Percentiles rank a stretch among this genome's conserved stretches.
phyloP scores from a whole-genome alignment of 495 filamentous ascomycete species.

The Xylaria bambusicola region DNA sequence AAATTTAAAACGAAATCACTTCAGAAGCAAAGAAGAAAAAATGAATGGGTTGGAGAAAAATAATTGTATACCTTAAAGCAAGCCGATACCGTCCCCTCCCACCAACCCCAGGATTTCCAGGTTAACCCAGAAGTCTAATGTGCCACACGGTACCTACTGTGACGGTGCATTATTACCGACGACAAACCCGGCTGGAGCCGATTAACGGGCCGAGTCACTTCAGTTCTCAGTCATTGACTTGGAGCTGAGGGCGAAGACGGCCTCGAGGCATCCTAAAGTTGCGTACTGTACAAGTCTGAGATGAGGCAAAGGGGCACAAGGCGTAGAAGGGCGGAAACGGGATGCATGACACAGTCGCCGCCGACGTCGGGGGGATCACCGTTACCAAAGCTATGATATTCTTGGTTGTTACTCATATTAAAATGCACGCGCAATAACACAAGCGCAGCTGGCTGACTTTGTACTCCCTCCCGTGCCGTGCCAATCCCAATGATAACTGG shows the following conservation, averaged over 20 bases:
- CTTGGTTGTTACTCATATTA: no score
- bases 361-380: constrained; percentile 2
- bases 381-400: neutral
- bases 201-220: no score
- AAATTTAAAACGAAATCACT: neutral
- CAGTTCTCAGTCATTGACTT: neutral
- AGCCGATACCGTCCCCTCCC: constrained; percentile 8
- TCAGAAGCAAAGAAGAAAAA: neutral
- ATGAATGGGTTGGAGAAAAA: neutral
- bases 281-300: neutral
- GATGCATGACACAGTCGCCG: neutral
- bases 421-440: no score
- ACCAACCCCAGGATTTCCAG: neutral
- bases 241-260: constrained; percentile 2
- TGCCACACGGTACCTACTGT: neutral
- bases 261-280: neutral
- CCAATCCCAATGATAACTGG: no score
- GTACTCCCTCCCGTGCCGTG: no score
- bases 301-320: neutral
- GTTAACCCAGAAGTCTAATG: neutral
- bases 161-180: neutral
- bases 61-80: neutral
- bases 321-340: neutral
- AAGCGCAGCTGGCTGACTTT: no score
- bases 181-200: neutral